Base-by-base conservation (phyloP, 768 basidiomycete species). In the Amanita pallidorosea region DNA sequence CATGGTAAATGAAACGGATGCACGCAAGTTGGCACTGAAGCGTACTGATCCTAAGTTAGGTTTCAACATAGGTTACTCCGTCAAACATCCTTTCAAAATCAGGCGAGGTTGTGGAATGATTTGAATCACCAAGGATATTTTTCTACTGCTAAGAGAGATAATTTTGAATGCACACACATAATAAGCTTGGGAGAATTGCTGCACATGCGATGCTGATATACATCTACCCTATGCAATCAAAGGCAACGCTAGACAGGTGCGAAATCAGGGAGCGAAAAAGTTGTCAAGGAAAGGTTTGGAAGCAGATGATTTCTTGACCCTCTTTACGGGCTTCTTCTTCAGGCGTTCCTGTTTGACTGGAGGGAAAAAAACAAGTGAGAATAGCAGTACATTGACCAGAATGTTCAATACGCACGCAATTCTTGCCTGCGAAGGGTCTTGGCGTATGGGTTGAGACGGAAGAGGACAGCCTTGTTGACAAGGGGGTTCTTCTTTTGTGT, bases 401-500 rank as follows among this genome's bases (percentile, higher is more conserved):
- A 48, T 43, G 29, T 45, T 45, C 27, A 45, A 17, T 20, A 87
- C 88, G 53, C 66, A 91, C 88, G 77, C 57, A 95, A 70, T 65
- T 95, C 91, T 63, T 92, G 86, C 59, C 86, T 76, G 67, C 90
- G 87, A 62, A 93, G 69, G 41, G 87, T 86, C 81, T 95, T 95
- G 61, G 94, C 95, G 71, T 98, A 97, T 48, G 95, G 95, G 79
- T 98, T 98, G 72, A 98, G 80, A 62, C 93, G 86, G 90, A 93
- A 94, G 65, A 94, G 82, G 60, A 94, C 73, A 46, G 79, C 86
- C 76, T 88, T 93, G 84, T 96, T 96, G 71, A 80, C 68, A 61
- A 96, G 80, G 48, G 94, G 92, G 77, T 96, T 97, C 86, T 98
- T 97, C 88, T 93, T 93, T 75, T 97, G 94, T 56, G 92, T 89